These are phyloP conservation scores for Paecilomyces fulvus DNA, from an alignment of 2,329 filamentous ascomycete species.

Conservation along the genomic window DNA sequence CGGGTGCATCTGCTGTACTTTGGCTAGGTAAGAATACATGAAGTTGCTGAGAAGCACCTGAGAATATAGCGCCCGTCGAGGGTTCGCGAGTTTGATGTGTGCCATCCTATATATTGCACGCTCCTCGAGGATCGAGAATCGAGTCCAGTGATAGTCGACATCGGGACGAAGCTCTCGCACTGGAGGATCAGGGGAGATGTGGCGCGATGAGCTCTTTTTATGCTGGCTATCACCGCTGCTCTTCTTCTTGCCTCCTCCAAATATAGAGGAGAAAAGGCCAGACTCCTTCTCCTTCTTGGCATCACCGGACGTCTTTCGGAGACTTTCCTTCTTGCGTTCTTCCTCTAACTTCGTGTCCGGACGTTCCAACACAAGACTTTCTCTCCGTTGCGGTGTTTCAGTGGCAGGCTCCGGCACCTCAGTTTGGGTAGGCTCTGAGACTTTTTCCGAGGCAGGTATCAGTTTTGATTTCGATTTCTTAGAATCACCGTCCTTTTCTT, in stretches of 20 bases:
- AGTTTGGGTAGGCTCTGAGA: constrained; percentile 70
- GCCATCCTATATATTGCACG: constrained; percentile 97
- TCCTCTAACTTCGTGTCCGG: constrained; percentile 64
- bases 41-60: constrained; percentile 97
- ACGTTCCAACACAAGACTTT: constrained; percentile 76
- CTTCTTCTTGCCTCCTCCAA: constrained; percentile 84
- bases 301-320: constrained; percentile 58
- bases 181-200: constrained; percentile 72
- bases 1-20: constrained; percentile 97
- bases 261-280: constrained; percentile 86
- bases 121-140: constrained; percentile 92
- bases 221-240: constrained; percentile 63
- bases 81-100: constrained; percentile 98
- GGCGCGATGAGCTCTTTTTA: constrained; percentile 66
- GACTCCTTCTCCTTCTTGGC: constrained; percentile 79
- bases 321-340: constrained; percentile 67
- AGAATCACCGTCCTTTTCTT: constrained; percentile 60
- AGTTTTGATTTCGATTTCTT: constrained; percentile 47
- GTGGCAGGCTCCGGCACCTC: constrained; percentile 84
- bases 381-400: constrained; percentile 54
- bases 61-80: constrained; percentile 79
- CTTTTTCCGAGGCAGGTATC: constrained; percentile 34
- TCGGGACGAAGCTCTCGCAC: constrained; percentile 70
- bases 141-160: constrained; percentile 90
- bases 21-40: constrained; percentile 98